A percentile compares a stretch with the other conserved stretches of the same genome.
Conservation (phyloP, 495 filamentous ascomycete genomes). For the Talaromyces borbonicus region DNA sequence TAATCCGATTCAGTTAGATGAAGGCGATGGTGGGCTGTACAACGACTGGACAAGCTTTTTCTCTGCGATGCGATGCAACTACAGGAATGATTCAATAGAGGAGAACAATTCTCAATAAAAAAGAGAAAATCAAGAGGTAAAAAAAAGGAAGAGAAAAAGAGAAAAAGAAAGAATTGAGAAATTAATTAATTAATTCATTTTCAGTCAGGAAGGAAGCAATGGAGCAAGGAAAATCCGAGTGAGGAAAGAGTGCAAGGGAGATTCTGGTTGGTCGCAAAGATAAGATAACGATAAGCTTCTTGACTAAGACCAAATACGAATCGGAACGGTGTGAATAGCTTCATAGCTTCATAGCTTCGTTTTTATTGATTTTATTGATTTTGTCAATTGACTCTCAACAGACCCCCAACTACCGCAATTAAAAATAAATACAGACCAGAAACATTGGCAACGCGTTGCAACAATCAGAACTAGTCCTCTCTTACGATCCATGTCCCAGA, state of each 20-base stretch:
- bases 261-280: slow-evolving; percentile 1
- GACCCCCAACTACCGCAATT: not conserved
- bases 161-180: not conserved
- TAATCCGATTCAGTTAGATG: too few relatives aligned
- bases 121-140: not conserved
- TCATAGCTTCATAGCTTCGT: not conserved
- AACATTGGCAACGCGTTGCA: too few relatives aligned
- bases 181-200: too few relatives aligned
- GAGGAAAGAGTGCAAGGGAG: not conserved
- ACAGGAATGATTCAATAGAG: too few relatives aligned
- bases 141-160: not conserved
- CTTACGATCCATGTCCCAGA: too few relatives aligned
- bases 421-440: not conserved
- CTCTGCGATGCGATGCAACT: too few relatives aligned
- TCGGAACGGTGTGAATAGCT: not conserved
- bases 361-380: not conserved
- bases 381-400: too few relatives aligned
- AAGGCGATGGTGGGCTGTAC: not conserved
- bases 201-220: too few relatives aligned
- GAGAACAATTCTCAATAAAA: too few relatives aligned
- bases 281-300: not conserved
- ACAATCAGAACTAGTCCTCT: too few relatives aligned
- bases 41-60: not conserved
- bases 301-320: too few relatives aligned
- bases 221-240: not conserved